Percentiles rank a stretch among this genome's conserved stretches.
Evolutionary conservation across 345 rosid species (phyloP).

Genomic region (Citrus hindsii): DNA sequence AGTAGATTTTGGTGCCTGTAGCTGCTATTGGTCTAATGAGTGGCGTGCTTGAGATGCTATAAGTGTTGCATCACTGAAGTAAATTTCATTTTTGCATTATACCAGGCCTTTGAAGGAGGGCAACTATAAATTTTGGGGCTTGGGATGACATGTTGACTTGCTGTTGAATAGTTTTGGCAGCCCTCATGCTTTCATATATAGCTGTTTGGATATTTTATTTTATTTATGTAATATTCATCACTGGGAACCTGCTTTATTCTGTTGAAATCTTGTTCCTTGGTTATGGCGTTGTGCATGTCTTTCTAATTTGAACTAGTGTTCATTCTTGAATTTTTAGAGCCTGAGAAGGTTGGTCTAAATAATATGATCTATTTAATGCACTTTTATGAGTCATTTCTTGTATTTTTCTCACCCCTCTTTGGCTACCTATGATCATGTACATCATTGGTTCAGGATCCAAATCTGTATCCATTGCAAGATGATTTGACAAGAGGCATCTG

Average conservation of each 20-base stretch:
- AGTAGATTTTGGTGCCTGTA: not conserved
- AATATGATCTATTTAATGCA: not conserved
- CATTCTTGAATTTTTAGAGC: not conserved
- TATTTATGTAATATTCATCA: not conserved
- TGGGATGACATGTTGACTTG: not conserved
- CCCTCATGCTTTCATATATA: not conserved
- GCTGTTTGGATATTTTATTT: not conserved
- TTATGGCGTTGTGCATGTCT: not conserved
- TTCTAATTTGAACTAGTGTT: not conserved
- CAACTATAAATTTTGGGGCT: not conserved
- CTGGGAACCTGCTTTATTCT: not conserved
- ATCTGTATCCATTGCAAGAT: not conserved
- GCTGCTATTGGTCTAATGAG: not conserved
- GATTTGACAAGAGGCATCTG: not conserved
- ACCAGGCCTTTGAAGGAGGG: not conserved
- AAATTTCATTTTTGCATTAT: not conserved
- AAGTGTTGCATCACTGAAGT: not conserved
- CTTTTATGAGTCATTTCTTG: not conserved
- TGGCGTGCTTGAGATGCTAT: not conserved
- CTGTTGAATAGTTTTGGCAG: not conserved
- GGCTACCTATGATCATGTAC: not conserved
- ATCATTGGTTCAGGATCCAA: constrained; percentile 11
- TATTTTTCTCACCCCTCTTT: not conserved
- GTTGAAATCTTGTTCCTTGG: not conserved
- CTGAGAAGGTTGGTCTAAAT: not conserved